Evolutionary conservation across 305 asterid species (phyloP).

Genomic region (Fraxinus sp.): DNA sequence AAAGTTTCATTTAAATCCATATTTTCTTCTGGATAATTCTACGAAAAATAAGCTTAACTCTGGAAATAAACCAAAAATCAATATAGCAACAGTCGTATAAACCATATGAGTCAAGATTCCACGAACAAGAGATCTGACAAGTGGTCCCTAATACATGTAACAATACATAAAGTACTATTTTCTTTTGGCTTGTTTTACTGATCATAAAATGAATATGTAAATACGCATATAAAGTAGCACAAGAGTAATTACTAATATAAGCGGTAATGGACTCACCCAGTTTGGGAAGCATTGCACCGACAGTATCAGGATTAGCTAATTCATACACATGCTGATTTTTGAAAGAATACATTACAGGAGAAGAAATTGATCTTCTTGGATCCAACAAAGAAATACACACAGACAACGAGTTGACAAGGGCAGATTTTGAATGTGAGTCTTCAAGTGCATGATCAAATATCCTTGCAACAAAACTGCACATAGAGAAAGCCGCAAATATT

Average conservation of each 20-base stretch:
- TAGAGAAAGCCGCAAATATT: conserved; percentile 21
- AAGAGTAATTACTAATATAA: conserved; percentile 10
- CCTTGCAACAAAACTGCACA: conserved; percentile 84
- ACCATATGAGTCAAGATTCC: neutral
- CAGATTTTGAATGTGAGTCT: conserved; percentile 73
- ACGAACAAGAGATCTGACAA: neutral
- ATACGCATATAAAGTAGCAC: neutral
- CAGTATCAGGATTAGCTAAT: conserved; percentile 77
- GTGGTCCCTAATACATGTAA: neutral
- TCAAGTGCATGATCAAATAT: conserved; percentile 85
- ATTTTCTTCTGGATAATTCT: neutral
- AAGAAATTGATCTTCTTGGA: conserved; percentile 78
- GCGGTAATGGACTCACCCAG: conserved; percentile 52
- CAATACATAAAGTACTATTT: neutral
- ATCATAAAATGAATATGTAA: neutral
- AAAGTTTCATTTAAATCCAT: neutral
- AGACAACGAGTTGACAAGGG: conserved; percentile 79
- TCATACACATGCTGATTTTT: conserved; percentile 78
- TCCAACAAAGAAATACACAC: conserved; percentile 92
- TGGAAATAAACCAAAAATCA: neutral
- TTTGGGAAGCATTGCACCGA: conserved; percentile 92
- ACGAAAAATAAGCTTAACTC: neutral
- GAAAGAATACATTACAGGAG: conserved; percentile 70
- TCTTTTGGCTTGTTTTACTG: conserved; percentile 1
- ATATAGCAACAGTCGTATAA: neutral